These are phyloP conservation scores for Fraxinus albicans DNA, from an alignment of 305 asterid species.

Conservation along the genomic window DNA sequence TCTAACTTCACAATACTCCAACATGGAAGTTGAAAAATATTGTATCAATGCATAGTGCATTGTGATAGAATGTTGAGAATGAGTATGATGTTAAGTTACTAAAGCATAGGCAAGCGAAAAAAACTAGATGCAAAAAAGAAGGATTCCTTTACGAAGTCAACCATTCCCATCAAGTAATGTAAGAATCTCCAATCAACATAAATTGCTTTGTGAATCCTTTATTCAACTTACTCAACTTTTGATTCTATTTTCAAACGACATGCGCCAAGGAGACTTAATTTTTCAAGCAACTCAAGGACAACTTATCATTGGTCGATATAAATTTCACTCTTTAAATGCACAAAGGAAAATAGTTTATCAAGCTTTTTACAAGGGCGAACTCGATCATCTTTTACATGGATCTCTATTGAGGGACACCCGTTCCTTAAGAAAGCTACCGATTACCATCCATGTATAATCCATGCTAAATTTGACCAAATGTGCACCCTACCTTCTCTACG, in stretches of 20 bases:
- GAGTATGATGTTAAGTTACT: background rate
- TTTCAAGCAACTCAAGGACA: background rate
- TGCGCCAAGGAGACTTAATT: background rate
- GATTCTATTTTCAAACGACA: background rate
- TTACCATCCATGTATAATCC: background rate
- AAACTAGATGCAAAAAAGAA: background rate
- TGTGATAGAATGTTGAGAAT: background rate
- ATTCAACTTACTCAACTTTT: background rate
- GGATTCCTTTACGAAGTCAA: background rate
- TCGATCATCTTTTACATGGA: background rate
- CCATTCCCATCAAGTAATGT: background rate
- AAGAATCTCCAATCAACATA: background rate
- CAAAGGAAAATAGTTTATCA: background rate
- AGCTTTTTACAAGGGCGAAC: background rate
- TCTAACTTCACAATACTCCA: background rate
- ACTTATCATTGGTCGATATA: background rate
- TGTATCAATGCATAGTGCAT: background rate
- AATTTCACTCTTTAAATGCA: background rate
- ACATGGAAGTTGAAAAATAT: background rate
- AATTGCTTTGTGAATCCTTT: background rate
- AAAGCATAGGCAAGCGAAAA: background rate
- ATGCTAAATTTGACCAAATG: background rate
- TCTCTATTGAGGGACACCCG: background rate
- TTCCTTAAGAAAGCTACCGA: background rate
- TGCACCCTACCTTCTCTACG: background rate